Evolutionary conservation across 73 alveolate genomes (phyloP).

Genomic region (Paramecium octaurelia): DNA sequence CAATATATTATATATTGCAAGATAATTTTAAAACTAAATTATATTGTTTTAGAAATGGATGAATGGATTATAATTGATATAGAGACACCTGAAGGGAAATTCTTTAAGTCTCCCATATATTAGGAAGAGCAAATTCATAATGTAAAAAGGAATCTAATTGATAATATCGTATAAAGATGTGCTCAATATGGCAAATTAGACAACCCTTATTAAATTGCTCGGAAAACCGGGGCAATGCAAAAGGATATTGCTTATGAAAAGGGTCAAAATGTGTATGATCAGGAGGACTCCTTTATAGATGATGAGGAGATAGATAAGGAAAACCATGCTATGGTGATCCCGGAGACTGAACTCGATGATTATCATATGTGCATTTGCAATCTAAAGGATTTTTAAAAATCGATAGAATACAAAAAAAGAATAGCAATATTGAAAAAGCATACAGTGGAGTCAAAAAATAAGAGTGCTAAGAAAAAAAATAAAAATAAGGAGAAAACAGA

Average conservation of each 20-base stretch:
- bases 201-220: background rate
- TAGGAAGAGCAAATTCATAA: background rate
- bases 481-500: background rate
- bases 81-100: background rate
- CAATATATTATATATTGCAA: background rate
- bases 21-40: background rate
- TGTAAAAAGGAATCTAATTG: background rate
- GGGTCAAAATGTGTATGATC: slow-evolving; percentile 18
- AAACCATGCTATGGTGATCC: background rate
- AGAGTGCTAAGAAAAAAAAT: slow-evolving; percentile 22
- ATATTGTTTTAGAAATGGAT: background rate
- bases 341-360: background rate
- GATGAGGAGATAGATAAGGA: background rate
- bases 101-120: background rate
- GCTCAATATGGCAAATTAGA: slow-evolving; percentile 6
- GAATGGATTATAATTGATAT: slow-evolving; percentile 2
- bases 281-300: slow-evolving; percentile 37
- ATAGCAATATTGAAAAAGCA: background rate
- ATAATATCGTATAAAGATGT: background rate
- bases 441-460: background rate
- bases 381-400: background rate
- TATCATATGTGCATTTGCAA: background rate
- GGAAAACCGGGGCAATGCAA: slow-evolving; percentile 32
- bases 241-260: slow-evolving; percentile 27
- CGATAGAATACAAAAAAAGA: slow-evolving; percentile 4